Percentiles rank a stretch among this genome's conserved stretches.
These are phyloP conservation scores for Peniophora sp. DNA, from an alignment of 1,284 basidiomycete genomes.

Conservation along the genomic window DNA sequence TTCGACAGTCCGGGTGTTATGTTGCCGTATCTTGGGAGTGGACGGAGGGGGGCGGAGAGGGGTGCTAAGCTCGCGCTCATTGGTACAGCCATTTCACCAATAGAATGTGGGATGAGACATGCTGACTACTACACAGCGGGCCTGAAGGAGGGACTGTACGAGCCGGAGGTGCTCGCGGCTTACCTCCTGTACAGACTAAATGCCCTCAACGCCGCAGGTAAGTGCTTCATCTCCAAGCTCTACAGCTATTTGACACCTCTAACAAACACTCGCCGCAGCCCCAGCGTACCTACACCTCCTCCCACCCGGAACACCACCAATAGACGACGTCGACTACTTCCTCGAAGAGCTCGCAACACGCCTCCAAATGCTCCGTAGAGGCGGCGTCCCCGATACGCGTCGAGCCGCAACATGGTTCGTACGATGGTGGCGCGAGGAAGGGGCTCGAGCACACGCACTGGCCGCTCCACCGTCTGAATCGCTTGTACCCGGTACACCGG, in stretches of 20 bases:
- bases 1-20: slow-evolving; percentile 97
- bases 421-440: slow-evolving; percentile 78
- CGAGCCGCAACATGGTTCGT: slow-evolving; percentile 78
- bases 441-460: slow-evolving; percentile 42
- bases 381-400: slow-evolving; percentile 62
- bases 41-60: slow-evolving; percentile 78
- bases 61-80: slow-evolving; percentile 92
- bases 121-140: slow-evolving; percentile 51
- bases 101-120: background rate
- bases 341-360: slow-evolving; percentile 62
- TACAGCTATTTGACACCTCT: slow-evolving; percentile 1
- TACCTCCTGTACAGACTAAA: slow-evolving; percentile 90
- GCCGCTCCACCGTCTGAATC: slow-evolving; percentile 24
- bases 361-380: slow-evolving; percentile 75
- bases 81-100: slow-evolving; percentile 37
- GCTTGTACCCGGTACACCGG: slow-evolving; percentile 7
- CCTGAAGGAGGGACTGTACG: slow-evolving; percentile 91
- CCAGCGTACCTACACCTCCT: slow-evolving; percentile 67
- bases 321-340: slow-evolving; percentile 54
- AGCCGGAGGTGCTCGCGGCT: slow-evolving; percentile 75
- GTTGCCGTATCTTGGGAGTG: slow-evolving; percentile 91
- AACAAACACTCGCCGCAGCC: slow-evolving; percentile 25
- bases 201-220: slow-evolving; percentile 63
- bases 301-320: slow-evolving; percentile 44
- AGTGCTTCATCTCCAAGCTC: slow-evolving; percentile 20